Base-by-base conservation (phyloP, 2,329 filamentous ascomycete species). In the Esteya vermicola region DNA sequence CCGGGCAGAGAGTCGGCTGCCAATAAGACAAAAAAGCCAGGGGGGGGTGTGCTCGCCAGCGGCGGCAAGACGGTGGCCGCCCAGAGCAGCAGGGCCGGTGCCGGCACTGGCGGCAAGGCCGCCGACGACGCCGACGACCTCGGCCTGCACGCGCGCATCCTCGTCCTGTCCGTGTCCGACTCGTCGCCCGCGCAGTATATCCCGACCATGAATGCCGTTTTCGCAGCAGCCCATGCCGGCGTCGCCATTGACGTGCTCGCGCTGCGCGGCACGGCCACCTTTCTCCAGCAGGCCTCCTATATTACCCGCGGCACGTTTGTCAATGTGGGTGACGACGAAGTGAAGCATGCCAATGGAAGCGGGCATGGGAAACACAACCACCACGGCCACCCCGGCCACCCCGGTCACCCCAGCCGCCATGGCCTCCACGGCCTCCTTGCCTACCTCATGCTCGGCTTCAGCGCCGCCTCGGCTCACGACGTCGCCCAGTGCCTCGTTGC, bases 181-280 rank as follows among this genome's bases (percentile, higher is more conserved):
- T 70, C 72, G 32, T 83, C 89, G 51, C 75, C 93, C 0, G 78
- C 86, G 6, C 82, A 96, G 59, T 98, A 98, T 63, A 98, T 98
- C 41, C 82, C 89, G 1, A 91, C 93, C 50, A 98, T 98, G 91
- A 98, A 98, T 62, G 76, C 81, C 51, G 93, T 96, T 45, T 98
- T 98, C 60, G 91, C 91, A 3, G 91, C 89, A 43, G 84, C 93
- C 53, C 79, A 89, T 47, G 72, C 86, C 41, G 75, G 76, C 50
- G 85, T 98, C 47, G 84, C 88, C 20, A 86, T 98, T 52, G 91
- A 98, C 57, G 89, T 94, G 26, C 72, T 93, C 45, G 82, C 93
- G 48, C 68, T 98, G 12, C 77, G 81, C 32, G 85, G 85, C 19
- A 76, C 85, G 50, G 85, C 89, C 1, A 88, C 93, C 10, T 93